phyloP scores from a whole-genome alignment of 2,329 filamentous ascomycete genomes.

The Fusarium burgessii region DNA sequence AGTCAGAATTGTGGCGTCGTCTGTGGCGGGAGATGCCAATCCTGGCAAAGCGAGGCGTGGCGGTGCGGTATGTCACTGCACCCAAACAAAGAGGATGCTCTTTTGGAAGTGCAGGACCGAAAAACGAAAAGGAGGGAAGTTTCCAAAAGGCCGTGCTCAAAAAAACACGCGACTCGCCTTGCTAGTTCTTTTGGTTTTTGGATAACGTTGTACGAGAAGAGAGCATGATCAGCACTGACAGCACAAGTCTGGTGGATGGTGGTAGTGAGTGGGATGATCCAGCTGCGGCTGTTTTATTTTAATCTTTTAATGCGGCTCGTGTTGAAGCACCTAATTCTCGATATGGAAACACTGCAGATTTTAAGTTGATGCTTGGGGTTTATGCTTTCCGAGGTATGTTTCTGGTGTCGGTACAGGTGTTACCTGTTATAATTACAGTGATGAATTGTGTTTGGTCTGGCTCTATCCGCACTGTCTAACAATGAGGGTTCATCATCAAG shows the following conservation, averaged over 20 bases:
- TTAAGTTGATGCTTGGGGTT: constrained; percentile 13
- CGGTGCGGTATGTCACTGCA: constrained; percentile 17
- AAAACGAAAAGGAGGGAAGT: constrained; percentile 5
- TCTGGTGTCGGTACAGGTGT: not conserved
- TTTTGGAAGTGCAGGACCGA: constrained; percentile 2
- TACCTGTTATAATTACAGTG: constrained; percentile 5
- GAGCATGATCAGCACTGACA: constrained; percentile 30
- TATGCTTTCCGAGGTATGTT: constrained; percentile 1
- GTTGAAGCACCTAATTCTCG: constrained; percentile 26
- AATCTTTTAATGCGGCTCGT: constrained; percentile 20
- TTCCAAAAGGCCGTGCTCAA: not conserved
- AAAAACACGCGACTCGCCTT: not conserved
- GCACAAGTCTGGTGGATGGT: constrained; percentile 26
- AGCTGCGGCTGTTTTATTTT: constrained; percentile 17
- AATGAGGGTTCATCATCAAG: too few species aligned
- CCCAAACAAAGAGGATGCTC: constrained; percentile 10
- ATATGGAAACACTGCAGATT: constrained; percentile 28
- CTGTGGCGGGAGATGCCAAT: constrained; percentile 9
- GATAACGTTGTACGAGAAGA: constrained; percentile 27
- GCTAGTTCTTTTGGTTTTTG: constrained; percentile 3
- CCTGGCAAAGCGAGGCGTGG: constrained; percentile 27
- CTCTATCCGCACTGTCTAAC: constrained; percentile 27
- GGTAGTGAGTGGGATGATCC: constrained; percentile 16
- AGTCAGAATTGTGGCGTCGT: constrained; percentile 13
- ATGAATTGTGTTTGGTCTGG: not conserved